Percentiles rank a stretch among this genome's conserved stretches.
Evolutionary conservation across 169 alveolate genomes (phyloP).

Genomic region (Plasmodium inui): DNA sequence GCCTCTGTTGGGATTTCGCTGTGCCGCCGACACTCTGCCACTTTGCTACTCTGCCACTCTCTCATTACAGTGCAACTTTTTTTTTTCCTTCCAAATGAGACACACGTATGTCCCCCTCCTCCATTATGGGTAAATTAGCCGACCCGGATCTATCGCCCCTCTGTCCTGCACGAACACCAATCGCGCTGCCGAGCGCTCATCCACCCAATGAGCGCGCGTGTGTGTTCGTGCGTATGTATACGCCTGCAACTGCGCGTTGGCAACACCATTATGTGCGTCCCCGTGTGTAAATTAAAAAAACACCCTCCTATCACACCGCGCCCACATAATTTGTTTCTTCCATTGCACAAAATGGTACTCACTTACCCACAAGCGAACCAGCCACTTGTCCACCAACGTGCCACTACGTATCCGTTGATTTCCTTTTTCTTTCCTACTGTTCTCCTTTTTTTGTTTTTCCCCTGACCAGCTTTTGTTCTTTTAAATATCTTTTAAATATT

Average conservation of each 20-base stretch:
- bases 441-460: neutral
- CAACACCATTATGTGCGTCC: neutral
- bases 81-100: neutral
- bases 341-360: neutral
- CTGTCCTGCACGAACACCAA: neutral
- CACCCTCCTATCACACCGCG: neutral
- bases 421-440: neutral
- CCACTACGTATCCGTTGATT: neutral
- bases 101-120: neutral
- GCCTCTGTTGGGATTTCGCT: neutral
- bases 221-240: constrained; percentile 1
- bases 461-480: constrained; percentile 67
- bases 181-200: no score
- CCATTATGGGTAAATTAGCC: neutral
- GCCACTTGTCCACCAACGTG: neutral
- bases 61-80: neutral
- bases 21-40: neutral
- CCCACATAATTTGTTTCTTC: neutral
- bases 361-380: neutral
- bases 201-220: no score
- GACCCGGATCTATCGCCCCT: neutral
- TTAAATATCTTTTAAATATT: constrained; percentile 70
- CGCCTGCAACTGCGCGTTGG: neutral
- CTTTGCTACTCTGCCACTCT: neutral
- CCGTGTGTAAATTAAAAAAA: neutral